Evolutionary conservation across 169 alveolate species (phyloP).

Genomic region (Cryptosporidium bovis): DNA sequence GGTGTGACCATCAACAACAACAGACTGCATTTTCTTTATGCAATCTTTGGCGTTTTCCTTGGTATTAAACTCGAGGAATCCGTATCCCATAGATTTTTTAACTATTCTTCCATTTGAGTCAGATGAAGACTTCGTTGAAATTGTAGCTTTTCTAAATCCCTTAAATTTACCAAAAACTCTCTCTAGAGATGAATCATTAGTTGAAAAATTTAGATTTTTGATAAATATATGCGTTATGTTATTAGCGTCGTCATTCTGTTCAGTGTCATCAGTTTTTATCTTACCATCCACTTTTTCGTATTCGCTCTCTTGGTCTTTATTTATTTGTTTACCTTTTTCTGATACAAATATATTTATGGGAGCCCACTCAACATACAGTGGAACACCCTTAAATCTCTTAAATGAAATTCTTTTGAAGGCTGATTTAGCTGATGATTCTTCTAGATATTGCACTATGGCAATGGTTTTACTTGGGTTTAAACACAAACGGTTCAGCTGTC

Average conservation of each 20-base stretch:
- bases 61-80: conserved; percentile 90
- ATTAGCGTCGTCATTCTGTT: background rate
- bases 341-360: conserved; percentile 81
- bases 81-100: conserved; percentile 89
- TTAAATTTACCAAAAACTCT: conserved; percentile 79
- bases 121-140: conserved; percentile 25
- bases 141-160: conserved; percentile 76
- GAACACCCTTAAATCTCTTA: conserved; percentile 85
- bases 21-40: conserved; percentile 78
- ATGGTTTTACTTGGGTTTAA: conserved; percentile 90
- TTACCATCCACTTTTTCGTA: background rate
- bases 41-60: conserved; percentile 77
- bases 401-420: conserved; percentile 90
- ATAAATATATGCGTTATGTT: conserved; percentile 84
- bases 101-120: conserved; percentile 43
- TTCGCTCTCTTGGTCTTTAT: background rate
- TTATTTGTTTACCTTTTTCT: background rate
- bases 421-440: conserved; percentile 83
- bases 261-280: conserved; percentile 73
- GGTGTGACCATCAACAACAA: conserved; percentile 81
- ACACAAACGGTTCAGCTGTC: conserved; percentile 83
- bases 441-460: conserved; percentile 89
- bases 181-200: conserved; percentile 86
- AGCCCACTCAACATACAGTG: conserved; percentile 93
- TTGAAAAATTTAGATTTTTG: conserved; percentile 88